Base-by-base conservation (phyloP, 208 protist species). In the Leishmania arabica region DNA sequence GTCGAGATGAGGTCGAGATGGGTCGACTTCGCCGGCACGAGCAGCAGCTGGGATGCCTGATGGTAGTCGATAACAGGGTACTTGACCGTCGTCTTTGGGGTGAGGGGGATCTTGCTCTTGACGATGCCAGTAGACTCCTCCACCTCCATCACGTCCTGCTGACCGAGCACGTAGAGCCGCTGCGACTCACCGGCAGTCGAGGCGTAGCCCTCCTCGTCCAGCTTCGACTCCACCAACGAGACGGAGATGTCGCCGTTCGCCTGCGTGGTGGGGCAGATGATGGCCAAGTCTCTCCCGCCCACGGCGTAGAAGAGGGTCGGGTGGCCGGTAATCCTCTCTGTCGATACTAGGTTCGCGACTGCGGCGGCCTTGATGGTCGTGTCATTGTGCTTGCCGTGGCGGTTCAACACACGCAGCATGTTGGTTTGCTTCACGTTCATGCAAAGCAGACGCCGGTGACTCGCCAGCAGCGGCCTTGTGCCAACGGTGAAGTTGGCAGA, bases 341-440 rank as follows among this genome's bases (percentile, higher is more conserved):
- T 91, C 34, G 92, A 94, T 54, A 86, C 81, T 47, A 97, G 81
- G 73, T 94, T 82, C 15, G 86, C 86, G 27, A 96, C 84, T 34
- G 84, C 56, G 42, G 88, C 81, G 3, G 81, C 74, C 58, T 87
- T 87, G 53, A 97, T 77, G 34, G 87, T 88, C 58, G 80, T 88
- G 69, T 96, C 92, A 37, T 83, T 86, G 77, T 91, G 89, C 74
- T 92, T 95, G 42, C 95, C 95, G 53, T 92, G 82, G 40, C 88
- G 88, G 70, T 92, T 92, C 70, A 98, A 84, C 24, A 98, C 78
- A 24, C 93, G 92, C 42, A 98, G 82, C 54, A 86, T 87, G 82
- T 95, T 96, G n/a, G 93, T 83, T 75, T 93, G 85, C 81, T 96
- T 96, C 78, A 92, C 88, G 49, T 90, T 95, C 88, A 95, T 94